phyloP scores from a whole-genome alignment of 2,329 filamentous ascomycete species.

The Aspergillus phoenicis region DNA sequence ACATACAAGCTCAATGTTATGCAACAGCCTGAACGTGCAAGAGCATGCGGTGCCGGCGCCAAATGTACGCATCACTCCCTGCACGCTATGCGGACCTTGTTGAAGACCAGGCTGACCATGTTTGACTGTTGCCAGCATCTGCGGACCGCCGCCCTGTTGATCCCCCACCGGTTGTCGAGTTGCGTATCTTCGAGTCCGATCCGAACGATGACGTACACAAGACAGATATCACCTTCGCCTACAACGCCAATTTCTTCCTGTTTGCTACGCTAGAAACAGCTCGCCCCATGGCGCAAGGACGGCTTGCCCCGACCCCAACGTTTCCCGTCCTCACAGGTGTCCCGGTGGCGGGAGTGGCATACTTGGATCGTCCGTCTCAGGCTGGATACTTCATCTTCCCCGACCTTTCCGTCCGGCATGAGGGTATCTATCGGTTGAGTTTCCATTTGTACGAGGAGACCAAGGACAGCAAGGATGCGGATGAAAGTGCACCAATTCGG shows the following conservation, averaged over 20 bases:
- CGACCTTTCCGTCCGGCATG: slow-evolving; percentile 91
- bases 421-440: slow-evolving; percentile 86
- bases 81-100: slow-evolving; percentile 1
- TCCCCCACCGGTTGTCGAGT: slow-evolving; percentile 89
- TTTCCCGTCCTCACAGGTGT: slow-evolving; percentile 89
- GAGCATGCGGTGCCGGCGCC: slow-evolving; percentile 91
- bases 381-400: slow-evolving; percentile 97
- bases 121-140: slow-evolving; percentile 58
- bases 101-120: slow-evolving; percentile 10
- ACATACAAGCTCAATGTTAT: slow-evolving; percentile 83
- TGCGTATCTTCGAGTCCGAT: slow-evolving; percentile 75
- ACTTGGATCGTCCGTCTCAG: slow-evolving; percentile 79
- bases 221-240: slow-evolving; percentile 79
- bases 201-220: slow-evolving; percentile 58
- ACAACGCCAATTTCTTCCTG: slow-evolving; percentile 97
- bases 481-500: slow-evolving; percentile 55
- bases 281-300: slow-evolving; percentile 78
- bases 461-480: slow-evolving; percentile 79
- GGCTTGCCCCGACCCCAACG: slow-evolving; percentile 68
- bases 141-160: slow-evolving; percentile 91
- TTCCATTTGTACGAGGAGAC: slow-evolving; percentile 95
- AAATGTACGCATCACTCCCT: slow-evolving; percentile 68
- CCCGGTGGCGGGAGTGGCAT: slow-evolving; percentile 92
- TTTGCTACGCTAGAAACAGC: slow-evolving; percentile 89
- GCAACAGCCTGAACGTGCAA: slow-evolving; percentile 90